Percentiles rank a stretch among this genome's conserved stretches.
phyloP scores from a whole-genome alignment of 768 basidiomycete species.

The Peribolospora baueri region DNA sequence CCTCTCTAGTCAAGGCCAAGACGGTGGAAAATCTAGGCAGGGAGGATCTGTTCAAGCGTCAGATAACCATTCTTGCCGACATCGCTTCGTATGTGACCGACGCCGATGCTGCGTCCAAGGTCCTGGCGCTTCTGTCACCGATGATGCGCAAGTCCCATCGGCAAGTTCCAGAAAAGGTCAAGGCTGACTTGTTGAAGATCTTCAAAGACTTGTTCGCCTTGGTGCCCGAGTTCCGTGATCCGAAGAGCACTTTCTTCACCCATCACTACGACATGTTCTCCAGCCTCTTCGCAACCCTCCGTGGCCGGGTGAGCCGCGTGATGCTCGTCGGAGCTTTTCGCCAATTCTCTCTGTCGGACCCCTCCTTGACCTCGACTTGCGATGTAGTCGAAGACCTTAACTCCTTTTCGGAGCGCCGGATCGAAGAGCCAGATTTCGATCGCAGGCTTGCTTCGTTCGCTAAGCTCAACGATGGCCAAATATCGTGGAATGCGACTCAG shows the following conservation, averaged over 20 bases:
- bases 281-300: slow-evolving; percentile 49
- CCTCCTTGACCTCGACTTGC: slow-evolving; percentile 27
- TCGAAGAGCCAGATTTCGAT: slow-evolving; percentile 86
- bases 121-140: slow-evolving; percentile 50
- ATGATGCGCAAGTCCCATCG: slow-evolving; percentile 53
- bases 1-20: slow-evolving; percentile 41
- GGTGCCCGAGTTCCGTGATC: slow-evolving; percentile 15
- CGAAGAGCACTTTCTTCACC: slow-evolving; percentile 14
- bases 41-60: slow-evolving; percentile 42
- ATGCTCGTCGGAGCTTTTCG: slow-evolving; percentile 43
- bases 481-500: slow-evolving; percentile 26
- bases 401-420: slow-evolving; percentile 52
- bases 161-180: slow-evolving; percentile 59
- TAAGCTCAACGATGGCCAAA: slow-evolving; percentile 37
- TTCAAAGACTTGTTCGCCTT: slow-evolving; percentile 39
- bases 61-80: slow-evolving; percentile 54
- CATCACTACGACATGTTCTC: slow-evolving; percentile 26
- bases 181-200: slow-evolving; percentile 54
- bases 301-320: slow-evolving; percentile 43
- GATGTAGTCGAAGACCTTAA: slow-evolving; percentile 44
- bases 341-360: slow-evolving; percentile 27
- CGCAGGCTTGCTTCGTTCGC: slow-evolving; percentile 53
- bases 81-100: slow-evolving; percentile 52
- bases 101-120: slow-evolving; percentile 40
- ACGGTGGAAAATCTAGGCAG: slow-evolving; percentile 17